phyloP scores from a whole-genome alignment of 1,139 yeast genomes.

The Blastobotrys petasosporus region DNA sequence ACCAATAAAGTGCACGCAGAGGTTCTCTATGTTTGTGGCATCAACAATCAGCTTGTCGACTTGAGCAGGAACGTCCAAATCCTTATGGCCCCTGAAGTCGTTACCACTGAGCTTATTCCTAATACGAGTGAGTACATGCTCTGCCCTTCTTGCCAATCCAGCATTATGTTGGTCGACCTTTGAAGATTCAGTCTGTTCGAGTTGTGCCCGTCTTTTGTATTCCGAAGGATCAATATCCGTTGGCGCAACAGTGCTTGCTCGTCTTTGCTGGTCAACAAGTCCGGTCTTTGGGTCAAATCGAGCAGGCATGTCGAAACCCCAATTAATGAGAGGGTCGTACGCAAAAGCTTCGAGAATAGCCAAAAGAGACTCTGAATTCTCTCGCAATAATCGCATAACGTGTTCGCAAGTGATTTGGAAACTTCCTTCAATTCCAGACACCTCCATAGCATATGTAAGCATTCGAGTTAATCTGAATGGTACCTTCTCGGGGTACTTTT shows the following conservation, averaged over 20 bases:
- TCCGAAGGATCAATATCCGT: slow-evolving; percentile 47
- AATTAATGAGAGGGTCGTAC: slow-evolving; percentile 93
- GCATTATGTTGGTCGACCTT: slow-evolving; percentile 56
- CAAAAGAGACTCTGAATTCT: slow-evolving; percentile 92
- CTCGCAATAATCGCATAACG: slow-evolving; percentile 91
- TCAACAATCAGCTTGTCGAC: slow-evolving; percentile 92
- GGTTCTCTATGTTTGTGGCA: slow-evolving; percentile 92
- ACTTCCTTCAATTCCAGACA: slow-evolving; percentile 96
- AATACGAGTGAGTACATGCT: slow-evolving; percentile 80
- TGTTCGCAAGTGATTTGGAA: slow-evolving; percentile 95
- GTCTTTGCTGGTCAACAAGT: not conserved
- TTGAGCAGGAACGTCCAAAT: slow-evolving; percentile 78
- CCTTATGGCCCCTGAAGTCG: slow-evolving; percentile 69
- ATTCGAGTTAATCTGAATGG: slow-evolving; percentile 95
- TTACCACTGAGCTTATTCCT: slow-evolving; percentile 91
- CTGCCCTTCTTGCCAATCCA: slow-evolving; percentile 85
- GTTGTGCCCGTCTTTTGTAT: slow-evolving; percentile 62
- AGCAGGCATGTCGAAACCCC: slow-evolving; percentile 96
- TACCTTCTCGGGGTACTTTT: slow-evolving; percentile 95
- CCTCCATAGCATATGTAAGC: slow-evolving; percentile 98
- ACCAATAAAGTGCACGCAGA: slow-evolving; percentile 95
- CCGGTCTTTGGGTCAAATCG: slow-evolving; percentile 32
- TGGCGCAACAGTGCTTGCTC: slow-evolving; percentile 9
- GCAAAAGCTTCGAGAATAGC: slow-evolving; percentile 98
- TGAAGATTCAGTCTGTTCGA: slow-evolving; percentile 69